Evolutionary conservation across 2,329 filamentous ascomycete species (phyloP), one percentile per base, ranked within the genome.

Genomic region (Chaetomium strumarium): DNA sequence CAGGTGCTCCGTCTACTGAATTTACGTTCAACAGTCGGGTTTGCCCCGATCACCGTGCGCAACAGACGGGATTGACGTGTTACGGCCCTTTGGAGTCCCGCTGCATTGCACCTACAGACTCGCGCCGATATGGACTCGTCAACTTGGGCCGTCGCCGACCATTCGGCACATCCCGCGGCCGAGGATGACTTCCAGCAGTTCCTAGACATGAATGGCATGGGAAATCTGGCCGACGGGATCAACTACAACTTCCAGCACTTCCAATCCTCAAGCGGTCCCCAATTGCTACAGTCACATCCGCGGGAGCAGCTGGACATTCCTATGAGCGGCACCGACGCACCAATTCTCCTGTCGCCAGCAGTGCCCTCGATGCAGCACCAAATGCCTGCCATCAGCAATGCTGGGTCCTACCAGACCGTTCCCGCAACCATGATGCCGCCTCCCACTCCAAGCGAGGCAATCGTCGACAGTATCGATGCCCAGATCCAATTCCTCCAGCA

Each of bases 101-200:
- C 30, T 19, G 14, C 29, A 20, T 43, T 14, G 38, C 17, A 37
- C 20, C 37, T 30, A 30, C n/a, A 24, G 4, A 24, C 24, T 24
- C 24, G 24, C 11, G 47, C 65, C 66, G 78, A 74, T 70, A 80
- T 81, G 76, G 72, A 76, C 60, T 73, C 77, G 47, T 67, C 71
- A 52, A 66, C 68, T 56, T 84, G 81, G 81, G 76, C 76, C 59
- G 72, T 73, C 46, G 76, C 80, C 63, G 79, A 82, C 60, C 77
- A 81, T 62, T 70, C 72, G 53, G 71, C 82, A 66, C 70, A 76
- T 29, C 65, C 73, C 11, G 60, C 72, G 6, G 65, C 72, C 46
- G 80, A 84, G 44, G 81, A 84, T 64, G 81, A 83, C 37, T 84
- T 85, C 63, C 75, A 81, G 58, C 80, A 84, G 59, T 84, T 83